Evolutionary conservation across 1,284 basidiomycete species (phyloP).

Genomic region (Moniliophthora roreri): DNA sequence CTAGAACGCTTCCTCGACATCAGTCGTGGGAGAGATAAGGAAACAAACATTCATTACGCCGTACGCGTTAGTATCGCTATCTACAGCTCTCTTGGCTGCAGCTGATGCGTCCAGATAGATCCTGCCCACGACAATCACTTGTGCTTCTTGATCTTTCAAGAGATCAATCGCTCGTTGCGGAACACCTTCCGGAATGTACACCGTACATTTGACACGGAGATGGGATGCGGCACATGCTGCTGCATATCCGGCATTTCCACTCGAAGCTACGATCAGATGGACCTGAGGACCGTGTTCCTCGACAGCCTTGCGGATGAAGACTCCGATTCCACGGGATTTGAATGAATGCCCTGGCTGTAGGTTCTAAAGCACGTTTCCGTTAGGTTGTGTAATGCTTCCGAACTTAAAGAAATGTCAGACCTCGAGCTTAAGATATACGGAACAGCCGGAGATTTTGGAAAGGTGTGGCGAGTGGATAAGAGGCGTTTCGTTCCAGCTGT

Average conservation of each 20-base stretch:
- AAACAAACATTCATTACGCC: background rate
- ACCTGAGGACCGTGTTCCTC: constrained; percentile 47
- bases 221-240: constrained; percentile 59
- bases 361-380: constrained; percentile 39
- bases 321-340: constrained; percentile 71
- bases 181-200: constrained; percentile 60
- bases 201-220: constrained; percentile 58
- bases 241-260: constrained; percentile 76
- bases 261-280: constrained; percentile 68
- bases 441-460: constrained; percentile 49
- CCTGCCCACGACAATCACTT: constrained; percentile 52
- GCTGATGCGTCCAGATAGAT: constrained; percentile 57
- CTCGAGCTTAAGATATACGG: constrained; percentile 69
- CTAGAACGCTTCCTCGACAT: constrained; percentile 46
- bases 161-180: constrained; percentile 46
- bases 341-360: constrained; percentile 74
- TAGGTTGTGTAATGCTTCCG: background rate
- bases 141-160: constrained; percentile 51
- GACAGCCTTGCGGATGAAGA: constrained; percentile 53
- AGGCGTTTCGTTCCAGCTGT: constrained; percentile 57
- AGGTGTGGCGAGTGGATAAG: constrained; percentile 56
- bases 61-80: constrained; percentile 49
- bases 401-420: constrained; percentile 30
- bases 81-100: constrained; percentile 45
- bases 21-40: no score